phyloP scores from a whole-genome alignment of 2,329 filamentous ascomycete species.

The Ceratocystis albifundus region DNA sequence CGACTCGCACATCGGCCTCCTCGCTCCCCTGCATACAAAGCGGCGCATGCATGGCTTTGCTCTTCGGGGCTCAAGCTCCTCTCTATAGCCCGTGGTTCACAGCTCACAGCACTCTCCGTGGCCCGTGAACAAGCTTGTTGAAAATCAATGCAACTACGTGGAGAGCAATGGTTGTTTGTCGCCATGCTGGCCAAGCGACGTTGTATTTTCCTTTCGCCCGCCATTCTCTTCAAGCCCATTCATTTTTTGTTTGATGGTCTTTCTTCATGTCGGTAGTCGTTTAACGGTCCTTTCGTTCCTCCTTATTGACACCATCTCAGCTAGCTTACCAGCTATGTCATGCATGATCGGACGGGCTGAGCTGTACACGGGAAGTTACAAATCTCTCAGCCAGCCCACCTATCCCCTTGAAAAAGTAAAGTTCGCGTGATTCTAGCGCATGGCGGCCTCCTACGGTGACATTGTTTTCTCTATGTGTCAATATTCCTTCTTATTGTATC shows the following conservation, averaged over 20 bases:
- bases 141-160: neutral
- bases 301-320: neutral
- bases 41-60: neutral
- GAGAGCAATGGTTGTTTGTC: neutral
- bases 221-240: neutral
- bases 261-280: neutral
- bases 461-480: neutral
- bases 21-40: neutral
- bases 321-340: neutral
- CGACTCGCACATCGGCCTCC: neutral
- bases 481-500: conserved; percentile 1
- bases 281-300: neutral
- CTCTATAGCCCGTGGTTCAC: neutral
- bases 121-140: neutral
- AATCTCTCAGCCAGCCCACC: no score
- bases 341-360: neutral
- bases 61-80: neutral
- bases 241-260: neutral
- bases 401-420: neutral
- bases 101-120: neutral
- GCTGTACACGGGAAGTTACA: no score
- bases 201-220: neutral
- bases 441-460: conserved; percentile 8
- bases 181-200: no score
- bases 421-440: conserved; percentile 4